Percentiles rank a stretch among this genome's conserved stretches.
Evolutionary conservation across 1,284 basidiomycete genomes (phyloP).

Genomic region (Ustilago xerochloae): DNA sequence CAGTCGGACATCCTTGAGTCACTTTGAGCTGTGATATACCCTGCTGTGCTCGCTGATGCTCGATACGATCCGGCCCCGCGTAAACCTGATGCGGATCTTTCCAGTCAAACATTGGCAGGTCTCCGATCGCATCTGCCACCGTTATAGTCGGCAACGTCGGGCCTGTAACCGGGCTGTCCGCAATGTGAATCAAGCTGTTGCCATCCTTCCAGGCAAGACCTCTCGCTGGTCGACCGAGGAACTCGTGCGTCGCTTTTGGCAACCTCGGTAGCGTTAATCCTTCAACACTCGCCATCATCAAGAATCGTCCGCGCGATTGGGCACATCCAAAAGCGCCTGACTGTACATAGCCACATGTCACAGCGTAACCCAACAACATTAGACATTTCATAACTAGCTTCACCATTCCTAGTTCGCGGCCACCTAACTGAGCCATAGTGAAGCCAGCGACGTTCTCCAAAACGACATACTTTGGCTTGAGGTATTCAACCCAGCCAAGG

Average conservation of each 20-base stretch:
- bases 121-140: slow-evolving; percentile 18
- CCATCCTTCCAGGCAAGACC: slow-evolving; percentile 23
- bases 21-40: slow-evolving; percentile 27
- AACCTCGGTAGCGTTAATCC: slow-evolving; percentile 15
- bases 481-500: slow-evolving; percentile 37
- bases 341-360: slow-evolving; percentile 23
- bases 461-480: slow-evolving; percentile 22
- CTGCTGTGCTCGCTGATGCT: neutral
- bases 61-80: slow-evolving; percentile 12
- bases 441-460: slow-evolving; percentile 45
- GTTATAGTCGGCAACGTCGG: slow-evolving; percentile 21
- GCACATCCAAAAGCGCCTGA: slow-evolving; percentile 30
- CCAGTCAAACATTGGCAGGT: slow-evolving; percentile 42
- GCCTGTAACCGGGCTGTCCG: neutral
- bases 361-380: slow-evolving; percentile 26
- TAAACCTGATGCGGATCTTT: slow-evolving; percentile 35
- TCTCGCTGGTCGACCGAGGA: slow-evolving; percentile 6
- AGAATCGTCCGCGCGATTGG: slow-evolving; percentile 24
- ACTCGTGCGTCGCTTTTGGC: slow-evolving; percentile 27
- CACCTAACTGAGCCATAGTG: slow-evolving; percentile 16
- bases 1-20: neutral
- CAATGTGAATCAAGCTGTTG: neutral
- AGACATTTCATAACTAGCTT: slow-evolving; percentile 22
- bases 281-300: slow-evolving; percentile 18
- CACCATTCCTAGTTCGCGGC: slow-evolving; percentile 18